Conservation (phyloP, 495 filamentous ascomycete genomes). For the Annulohypoxylon nitens region DNA sequence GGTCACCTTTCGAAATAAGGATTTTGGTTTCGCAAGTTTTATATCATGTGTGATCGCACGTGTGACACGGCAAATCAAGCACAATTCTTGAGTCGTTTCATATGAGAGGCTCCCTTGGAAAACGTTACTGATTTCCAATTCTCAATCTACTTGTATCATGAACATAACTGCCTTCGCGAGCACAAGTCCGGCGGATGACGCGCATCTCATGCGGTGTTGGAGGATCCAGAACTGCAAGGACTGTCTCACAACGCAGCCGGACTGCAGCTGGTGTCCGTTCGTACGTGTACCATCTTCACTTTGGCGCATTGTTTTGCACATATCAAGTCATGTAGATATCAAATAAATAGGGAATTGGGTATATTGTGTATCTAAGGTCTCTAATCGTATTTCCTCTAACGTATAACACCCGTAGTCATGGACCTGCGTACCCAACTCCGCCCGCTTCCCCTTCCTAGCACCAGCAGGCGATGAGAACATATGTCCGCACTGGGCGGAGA, state of each 20-base stretch:
- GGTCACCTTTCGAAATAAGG: background rate
- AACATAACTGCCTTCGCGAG: background rate
- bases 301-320: too few species aligned
- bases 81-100: background rate
- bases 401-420: conserved; percentile 53
- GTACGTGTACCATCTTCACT: conserved; percentile 49
- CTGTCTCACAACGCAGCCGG: conserved; percentile 54
- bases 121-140: background rate
- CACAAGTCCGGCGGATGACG: conserved; percentile 43
- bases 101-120: background rate
- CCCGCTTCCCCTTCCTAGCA: conserved; percentile 57
- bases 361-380: background rate
- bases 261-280: conserved; percentile 67
- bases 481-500: conserved; percentile 63
- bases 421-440: conserved; percentile 63
- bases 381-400: background rate
- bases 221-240: conserved; percentile 57
- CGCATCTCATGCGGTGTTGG: conserved; percentile 62
- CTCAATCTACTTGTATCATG: conserved; percentile 17
- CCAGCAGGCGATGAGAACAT: conserved; percentile 59
- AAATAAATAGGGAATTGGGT: background rate
- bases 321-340: background rate
- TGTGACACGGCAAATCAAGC: background rate
- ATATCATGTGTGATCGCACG: background rate
- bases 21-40: background rate